These are phyloP conservation scores for Kluyveromyces sp. DNA, from an alignment of 1,139 yeast genomes.

Conservation along the genomic window DNA sequence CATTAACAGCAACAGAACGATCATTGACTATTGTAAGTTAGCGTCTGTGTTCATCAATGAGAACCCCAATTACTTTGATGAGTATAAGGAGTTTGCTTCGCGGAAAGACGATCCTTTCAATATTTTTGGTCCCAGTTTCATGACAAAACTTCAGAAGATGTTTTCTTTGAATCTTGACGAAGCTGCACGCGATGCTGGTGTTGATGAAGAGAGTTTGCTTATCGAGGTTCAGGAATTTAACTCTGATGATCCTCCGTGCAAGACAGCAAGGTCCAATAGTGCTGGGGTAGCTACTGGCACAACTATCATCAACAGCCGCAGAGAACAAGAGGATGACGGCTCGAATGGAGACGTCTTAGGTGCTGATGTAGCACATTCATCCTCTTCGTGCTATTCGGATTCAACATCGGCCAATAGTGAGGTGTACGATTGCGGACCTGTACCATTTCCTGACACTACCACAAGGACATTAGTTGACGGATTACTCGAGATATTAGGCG, in stretches of 20 bases:
- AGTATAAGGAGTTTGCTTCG: background rate
- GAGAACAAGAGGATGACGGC: too few relatives aligned
- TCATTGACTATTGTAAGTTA: constrained; percentile 1
- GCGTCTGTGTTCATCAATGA: constrained; percentile 1
- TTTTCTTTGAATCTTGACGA: too few relatives aligned
- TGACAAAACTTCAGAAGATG: constrained; percentile 2
- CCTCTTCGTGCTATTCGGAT: background rate
- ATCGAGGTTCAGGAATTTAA: constrained; percentile 4
- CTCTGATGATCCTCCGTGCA: constrained; percentile 1
- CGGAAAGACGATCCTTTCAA: background rate
- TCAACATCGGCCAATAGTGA: background rate
- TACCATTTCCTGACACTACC: constrained; percentile 1
- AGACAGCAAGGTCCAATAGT: constrained; percentile 1
- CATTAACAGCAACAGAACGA: constrained; percentile 1
- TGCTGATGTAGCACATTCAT: background rate
- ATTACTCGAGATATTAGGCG: constrained; percentile 5
- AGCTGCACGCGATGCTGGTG: too few relatives aligned
- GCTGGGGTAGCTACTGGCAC: background rate
- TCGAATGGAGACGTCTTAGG: background rate
- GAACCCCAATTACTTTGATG: constrained; percentile 4
- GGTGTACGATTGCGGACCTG: constrained; percentile 1
- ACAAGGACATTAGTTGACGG: constrained; percentile 3
- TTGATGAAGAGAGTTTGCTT: background rate
- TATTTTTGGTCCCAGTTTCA: constrained; percentile 5
- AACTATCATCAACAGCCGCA: too few relatives aligned